Base-by-base conservation (phyloP, 495 filamentous ascomycete species). In the Aspergillus panamensis region DNA sequence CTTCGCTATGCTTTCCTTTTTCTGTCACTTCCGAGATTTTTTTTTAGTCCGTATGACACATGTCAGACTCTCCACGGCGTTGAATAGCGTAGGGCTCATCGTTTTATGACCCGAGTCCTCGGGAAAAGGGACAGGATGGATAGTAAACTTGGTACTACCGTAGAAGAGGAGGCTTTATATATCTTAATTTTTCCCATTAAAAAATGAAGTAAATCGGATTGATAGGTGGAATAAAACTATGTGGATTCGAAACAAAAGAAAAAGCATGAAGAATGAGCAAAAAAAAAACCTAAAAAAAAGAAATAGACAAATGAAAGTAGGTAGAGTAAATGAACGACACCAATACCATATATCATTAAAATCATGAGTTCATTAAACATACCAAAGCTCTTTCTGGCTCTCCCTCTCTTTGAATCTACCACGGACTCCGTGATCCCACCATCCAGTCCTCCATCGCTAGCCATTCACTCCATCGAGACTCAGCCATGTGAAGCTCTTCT, bases 401-500 rank as follows among this genome's bases (percentile, higher is more conserved):
- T 19, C 20, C 8, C 20, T 45, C 14, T 20, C 30, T 25, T 48
- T 25, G 16, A 14, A 9, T 43, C 55, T 57, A 76, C 70, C 72
- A 78, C 44, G 83, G 83, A 66, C 82, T 82, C 48, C 83, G 70
- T 2, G 81, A 72, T 32, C 89, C 91, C 39, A 96, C 76, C 91
- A 96, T 95, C 91, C 92, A 96, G 70, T 96, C 91, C 71, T 96
- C 90, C 90, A 96, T 96, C 5, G 90, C 90, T 37, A 96, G 70
- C 89, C 90, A 96, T 68, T 88, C 84, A 66, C 86, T 90, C 89
- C 90, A 96, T 50, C 77, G 83, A 49, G 78, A 81, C 73, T 98
- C 91, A 0, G 92, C 94, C 30, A 69, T 75, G 37, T 86, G 82
- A 58, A 97, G 89, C 75, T 97, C 94, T 43, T 82, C 82, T 70